Evolutionary conservation across 2,329 filamentous ascomycete species (phyloP), one percentile per base, ranked within the genome.

Genomic region (Epichloe gansuensis): DNA sequence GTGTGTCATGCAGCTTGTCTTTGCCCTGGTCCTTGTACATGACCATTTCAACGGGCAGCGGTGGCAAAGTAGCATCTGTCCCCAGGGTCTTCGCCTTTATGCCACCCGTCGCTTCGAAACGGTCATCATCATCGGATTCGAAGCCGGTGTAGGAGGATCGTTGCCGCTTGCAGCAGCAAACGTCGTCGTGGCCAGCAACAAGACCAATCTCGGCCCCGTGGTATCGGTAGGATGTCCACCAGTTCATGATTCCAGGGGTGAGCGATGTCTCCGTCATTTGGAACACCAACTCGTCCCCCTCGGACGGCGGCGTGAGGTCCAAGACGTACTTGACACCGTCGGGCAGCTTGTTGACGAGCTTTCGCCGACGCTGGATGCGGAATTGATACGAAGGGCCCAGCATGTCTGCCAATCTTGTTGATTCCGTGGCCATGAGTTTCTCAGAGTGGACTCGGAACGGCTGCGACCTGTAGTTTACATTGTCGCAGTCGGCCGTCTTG

Each of bases 211-310:
- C 61, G 13, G 66, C 59, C 1, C 49, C 53, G 41, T 65, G 75
- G 9, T 69, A 62, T 1, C 58, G 51, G 23, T 62, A 57, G 2
- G 72, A 67, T 2, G 61, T 66, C 63, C 74, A 75, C 82, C 82
- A 85, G 15, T 70, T 69, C 31, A 74, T 72, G 37, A 85, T 71
- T 1, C 75, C 75, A 3, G 69, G 63, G 0, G 81, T 77, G 51
- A 83, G 75, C 12, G 75, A 83, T 12, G 85, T 60, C 53, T 81
- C 75, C 1, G 77, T 78, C 53, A 82, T 71, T 54, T 79, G 70
- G 25, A 78, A 75, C 1, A 83, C 76, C 9, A 80, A 74, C 12
- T 84, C 82, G 2, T 85, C 81, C 1, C 1, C 80, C 83, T 83
- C 76, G 0, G 66, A 66, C 0, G 78, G 74, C 0, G 82, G 83